These are phyloP conservation scores for Tylopilus sp. DNA, from an alignment of 768 basidiomycete genomes.

Conservation along the genomic window DNA sequence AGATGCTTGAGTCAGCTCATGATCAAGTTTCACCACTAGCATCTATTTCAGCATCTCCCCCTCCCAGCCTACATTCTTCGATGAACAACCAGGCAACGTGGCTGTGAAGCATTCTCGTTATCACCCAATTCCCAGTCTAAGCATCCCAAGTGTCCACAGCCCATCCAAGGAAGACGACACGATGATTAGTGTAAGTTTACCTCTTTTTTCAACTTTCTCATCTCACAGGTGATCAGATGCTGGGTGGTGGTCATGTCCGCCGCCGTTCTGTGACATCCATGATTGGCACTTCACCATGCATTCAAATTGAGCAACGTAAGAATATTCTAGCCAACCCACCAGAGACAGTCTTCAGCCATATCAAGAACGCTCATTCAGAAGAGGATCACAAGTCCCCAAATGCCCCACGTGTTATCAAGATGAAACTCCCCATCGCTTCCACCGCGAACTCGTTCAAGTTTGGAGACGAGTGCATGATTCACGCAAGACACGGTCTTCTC, in stretches of 20 bases:
- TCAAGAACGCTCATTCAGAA: conserved; percentile 21
- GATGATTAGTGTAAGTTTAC: conserved; percentile 63
- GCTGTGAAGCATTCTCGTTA: conserved; percentile 48
- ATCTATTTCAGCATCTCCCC: conserved; percentile 65
- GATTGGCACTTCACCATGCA: conserved; percentile 67
- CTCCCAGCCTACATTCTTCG: conserved; percentile 54
- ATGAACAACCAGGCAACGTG: conserved; percentile 37
- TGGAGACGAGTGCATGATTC: conserved; percentile 66
- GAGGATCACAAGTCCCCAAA: conserved; percentile 34
- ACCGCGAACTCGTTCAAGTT: conserved; percentile 56
- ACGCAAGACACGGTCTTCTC: conserved; percentile 56
- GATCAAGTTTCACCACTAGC: conserved; percentile 54
- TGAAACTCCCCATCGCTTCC: conserved; percentile 63
- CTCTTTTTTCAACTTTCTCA: background rate
- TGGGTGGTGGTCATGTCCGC: conserved; percentile 73
- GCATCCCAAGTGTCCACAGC: conserved; percentile 46
- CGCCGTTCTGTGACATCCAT: conserved; percentile 63
- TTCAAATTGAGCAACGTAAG: conserved; percentile 62
- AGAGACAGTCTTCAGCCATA: conserved; percentile 34
- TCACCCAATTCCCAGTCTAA: conserved; percentile 64
- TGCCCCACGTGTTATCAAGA: conserved; percentile 49
- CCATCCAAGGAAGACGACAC: conserved; percentile 71
- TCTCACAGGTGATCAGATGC: conserved; percentile 48
- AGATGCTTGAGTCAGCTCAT: conserved; percentile 71
- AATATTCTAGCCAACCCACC: conserved; percentile 33